Evolutionary conservation across 225 moss, liverwort and hornwort species (phyloP).

Genomic region (Physcomitrium patens): DNA sequence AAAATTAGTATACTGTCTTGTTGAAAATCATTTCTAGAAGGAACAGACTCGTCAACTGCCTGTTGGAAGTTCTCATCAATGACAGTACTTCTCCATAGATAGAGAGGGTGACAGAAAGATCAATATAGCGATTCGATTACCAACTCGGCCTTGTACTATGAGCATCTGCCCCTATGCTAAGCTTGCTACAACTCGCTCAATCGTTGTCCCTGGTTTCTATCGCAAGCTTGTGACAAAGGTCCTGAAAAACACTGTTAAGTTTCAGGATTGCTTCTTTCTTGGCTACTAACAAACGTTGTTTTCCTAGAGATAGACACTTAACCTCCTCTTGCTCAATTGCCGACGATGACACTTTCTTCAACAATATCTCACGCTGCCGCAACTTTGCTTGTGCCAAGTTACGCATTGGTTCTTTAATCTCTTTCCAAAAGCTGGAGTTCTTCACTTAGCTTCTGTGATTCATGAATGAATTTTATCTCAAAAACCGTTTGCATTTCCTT

Average conservation of each 20-base stretch:
- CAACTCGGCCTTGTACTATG: constrained; percentile 20
- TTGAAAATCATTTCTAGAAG: constrained; percentile 42
- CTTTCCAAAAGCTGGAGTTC: constrained; percentile 48
- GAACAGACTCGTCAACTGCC: constrained; percentile 34
- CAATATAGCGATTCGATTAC: constrained; percentile 23
- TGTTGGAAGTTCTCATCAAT: constrained; percentile 6
- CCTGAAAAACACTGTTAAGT: constrained; percentile 47
- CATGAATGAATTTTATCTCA: constrained; percentile 38
- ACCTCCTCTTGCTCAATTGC: constrained; percentile 59
- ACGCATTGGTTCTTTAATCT: constrained; percentile 52
- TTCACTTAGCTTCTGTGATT: constrained; percentile 54
- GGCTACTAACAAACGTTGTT: constrained; percentile 54
- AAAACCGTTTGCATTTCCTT: constrained; percentile 32
- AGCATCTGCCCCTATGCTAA: constrained; percentile 35
- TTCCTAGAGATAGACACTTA: constrained; percentile 47
- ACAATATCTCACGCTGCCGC: constrained; percentile 55
- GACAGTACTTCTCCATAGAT: constrained; percentile 24
- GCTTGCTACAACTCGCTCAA: constrained; percentile 38
- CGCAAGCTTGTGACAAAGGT: constrained; percentile 54
- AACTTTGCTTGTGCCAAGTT: constrained; percentile 44
- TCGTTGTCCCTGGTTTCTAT: constrained; percentile 35
- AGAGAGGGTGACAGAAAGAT: constrained; percentile 24
- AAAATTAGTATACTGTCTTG: constrained; percentile 33
- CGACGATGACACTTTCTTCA: constrained; percentile 48
- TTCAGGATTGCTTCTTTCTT: constrained; percentile 59